phyloP scores from a whole-genome alignment of 768 basidiomycete genomes.

The Leccinum olivaceopallidum region DNA sequence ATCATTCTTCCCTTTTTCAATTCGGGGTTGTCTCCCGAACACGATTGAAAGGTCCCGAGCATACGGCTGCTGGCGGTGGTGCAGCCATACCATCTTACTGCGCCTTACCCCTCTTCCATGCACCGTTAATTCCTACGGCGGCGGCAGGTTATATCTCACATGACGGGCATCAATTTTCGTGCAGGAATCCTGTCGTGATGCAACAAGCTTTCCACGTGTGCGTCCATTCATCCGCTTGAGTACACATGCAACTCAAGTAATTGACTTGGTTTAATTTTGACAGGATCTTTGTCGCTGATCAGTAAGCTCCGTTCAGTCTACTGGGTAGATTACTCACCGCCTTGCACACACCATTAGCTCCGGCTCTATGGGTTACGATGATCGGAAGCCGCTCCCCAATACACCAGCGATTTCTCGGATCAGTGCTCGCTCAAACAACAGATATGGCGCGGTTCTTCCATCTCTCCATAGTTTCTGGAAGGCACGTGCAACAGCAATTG shows the following conservation, averaged over 20 bases:
- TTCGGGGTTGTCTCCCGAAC: background rate
- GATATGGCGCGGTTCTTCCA: constrained; percentile 60
- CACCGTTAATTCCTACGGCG: constrained; percentile 28
- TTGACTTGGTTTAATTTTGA: constrained; percentile 1
- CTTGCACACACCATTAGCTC: constrained; percentile 38
- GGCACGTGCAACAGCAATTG: constrained; percentile 44
- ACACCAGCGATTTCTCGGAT: constrained; percentile 45
- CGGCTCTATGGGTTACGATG: constrained; percentile 45
- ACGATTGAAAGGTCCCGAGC: constrained; percentile 46
- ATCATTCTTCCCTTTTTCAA: background rate
- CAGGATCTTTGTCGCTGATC: constrained; percentile 58
- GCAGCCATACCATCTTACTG: constrained; percentile 55
- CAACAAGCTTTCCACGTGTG: constrained; percentile 63
- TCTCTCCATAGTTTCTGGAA: constrained; percentile 58
- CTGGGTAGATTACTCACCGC: background rate
- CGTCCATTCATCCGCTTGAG: constrained; percentile 19
- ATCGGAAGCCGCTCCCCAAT: constrained; percentile 44
- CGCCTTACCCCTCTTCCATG: constrained; percentile 54
- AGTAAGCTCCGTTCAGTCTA: constrained; percentile 24
- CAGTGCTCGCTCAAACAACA: constrained; percentile 38
- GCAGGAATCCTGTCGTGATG: constrained; percentile 52
- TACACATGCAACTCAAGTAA: background rate
- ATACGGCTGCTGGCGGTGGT: constrained; percentile 37
- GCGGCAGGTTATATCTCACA: constrained; percentile 51
- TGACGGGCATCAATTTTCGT: constrained; percentile 57